Evolutionary conservation across 345 rosid genomes (phyloP), one percentile per base, ranked within the genome.

Genomic region (Gossypium australe): DNA sequence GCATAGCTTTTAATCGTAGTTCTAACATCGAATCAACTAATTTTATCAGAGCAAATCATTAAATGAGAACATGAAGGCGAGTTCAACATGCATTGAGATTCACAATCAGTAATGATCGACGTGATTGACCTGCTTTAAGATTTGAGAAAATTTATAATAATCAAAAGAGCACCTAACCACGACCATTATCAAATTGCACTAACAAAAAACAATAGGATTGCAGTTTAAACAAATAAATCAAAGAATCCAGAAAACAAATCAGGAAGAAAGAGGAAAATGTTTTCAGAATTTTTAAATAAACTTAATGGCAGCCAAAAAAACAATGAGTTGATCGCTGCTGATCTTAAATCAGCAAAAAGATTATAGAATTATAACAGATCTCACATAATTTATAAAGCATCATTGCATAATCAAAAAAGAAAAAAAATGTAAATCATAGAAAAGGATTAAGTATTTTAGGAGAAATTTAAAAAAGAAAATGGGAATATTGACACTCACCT

Each of bases 401-500:
- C 41, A 34, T 34, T 2, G 38, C 25, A 43, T 6, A 44, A 16
- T 62, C 18, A 48, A 75, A 74, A 9, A 11, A 8, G 7, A 10
- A 48, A 76, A 29, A 55, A 24, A 59, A 1, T 22, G 2, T 18
- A 24, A 56, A 22, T n/a, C 51, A 63, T 16, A 14, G n/a, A 14
- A 51, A 51, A 51, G 16, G 14, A 51, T 12, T 3, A 7, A 51
- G 55, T 14, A 51, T 3, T 27, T n/a, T 43, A 20, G 41, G 41
- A 34, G 41, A 34, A 34, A 65, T 4, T 9, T 13, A 13, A 55
- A 56, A 20, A 41, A 3, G 27, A 20, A 63, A 38, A 65, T 20
- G 11, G 22, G 2, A 3, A 66, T 73, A 68, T 25, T 27, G 11
- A 5, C 2, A 61, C 67, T 77, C 16, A 85, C 90, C 93, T 89